Conservation (phyloP, 805 yeast genomes). For the Yarrowia sp. region DNA sequence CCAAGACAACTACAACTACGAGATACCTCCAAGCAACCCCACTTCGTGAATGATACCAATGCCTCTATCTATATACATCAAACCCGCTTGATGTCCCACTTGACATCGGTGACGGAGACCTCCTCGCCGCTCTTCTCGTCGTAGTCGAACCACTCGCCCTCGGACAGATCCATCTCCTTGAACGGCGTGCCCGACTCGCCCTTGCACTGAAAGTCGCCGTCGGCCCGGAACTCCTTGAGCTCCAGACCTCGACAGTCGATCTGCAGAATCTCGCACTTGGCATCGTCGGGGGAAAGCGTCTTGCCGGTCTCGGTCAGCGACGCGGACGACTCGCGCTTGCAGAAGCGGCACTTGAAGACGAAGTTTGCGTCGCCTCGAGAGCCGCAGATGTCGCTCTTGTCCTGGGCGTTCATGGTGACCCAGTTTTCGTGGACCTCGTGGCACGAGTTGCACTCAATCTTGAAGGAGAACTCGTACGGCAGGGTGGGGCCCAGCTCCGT, state of each 20-base stretch:
- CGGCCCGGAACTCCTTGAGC: conserved; percentile 62
- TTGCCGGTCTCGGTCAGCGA: conserved; percentile 34
- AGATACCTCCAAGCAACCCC: neutral
- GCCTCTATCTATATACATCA: conserved; percentile 22
- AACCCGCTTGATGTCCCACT: conserved; percentile 55
- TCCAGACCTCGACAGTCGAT: conserved; percentile 88
- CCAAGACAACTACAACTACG: neutral
- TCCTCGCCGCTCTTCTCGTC: conserved; percentile 81
- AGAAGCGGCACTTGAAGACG: conserved; percentile 69
- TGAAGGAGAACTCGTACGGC: conserved; percentile 76
- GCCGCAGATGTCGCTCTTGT: conserved; percentile 48
- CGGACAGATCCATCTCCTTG: conserved; percentile 65
- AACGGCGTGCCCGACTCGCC: conserved; percentile 57
- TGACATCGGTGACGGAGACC: conserved; percentile 73
- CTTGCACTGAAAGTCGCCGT: conserved; percentile 56
- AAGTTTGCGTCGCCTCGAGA: conserved; percentile 83
- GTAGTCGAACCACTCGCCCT: conserved; percentile 91
- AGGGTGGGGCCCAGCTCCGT: conserved; percentile 48
- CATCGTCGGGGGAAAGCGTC: conserved; percentile 41
- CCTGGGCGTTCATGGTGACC: conserved; percentile 53
- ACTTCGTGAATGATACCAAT: too few relatives aligned
- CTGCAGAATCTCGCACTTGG: conserved; percentile 47
- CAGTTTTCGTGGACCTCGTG: conserved; percentile 72
- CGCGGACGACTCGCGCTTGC: conserved; percentile 46
- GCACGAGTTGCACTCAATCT: conserved; percentile 63